A percentile compares a stretch with the other conserved stretches of the same genome.
phyloP scores from a whole-genome alignment of 2,329 filamentous ascomycete genomes.

The Fusarium metavorans region DNA sequence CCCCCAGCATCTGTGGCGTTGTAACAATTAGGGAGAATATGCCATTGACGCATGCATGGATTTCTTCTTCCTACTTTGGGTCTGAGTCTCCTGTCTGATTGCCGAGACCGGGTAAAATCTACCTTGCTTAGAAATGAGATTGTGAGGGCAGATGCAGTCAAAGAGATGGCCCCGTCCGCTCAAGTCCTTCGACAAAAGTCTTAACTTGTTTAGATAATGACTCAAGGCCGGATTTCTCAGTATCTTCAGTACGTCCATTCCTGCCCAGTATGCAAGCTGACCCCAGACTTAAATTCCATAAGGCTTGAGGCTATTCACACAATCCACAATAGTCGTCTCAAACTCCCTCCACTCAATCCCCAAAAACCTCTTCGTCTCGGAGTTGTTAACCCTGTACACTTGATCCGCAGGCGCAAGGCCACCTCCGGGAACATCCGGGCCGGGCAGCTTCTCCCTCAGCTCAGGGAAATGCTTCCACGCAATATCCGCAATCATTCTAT shows the following conservation, averaged over 20 bases:
- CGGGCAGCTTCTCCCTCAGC: background rate
- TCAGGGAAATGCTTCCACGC: slow-evolving; percentile 25
- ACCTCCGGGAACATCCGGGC: background rate
- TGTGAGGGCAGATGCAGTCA: background rate
- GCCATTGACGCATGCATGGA: background rate
- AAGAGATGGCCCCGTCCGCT: background rate
- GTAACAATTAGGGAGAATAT: background rate
- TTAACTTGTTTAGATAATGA: background rate
- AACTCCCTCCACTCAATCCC: slow-evolving; percentile 6
- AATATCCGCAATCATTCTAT: slow-evolving; percentile 36
- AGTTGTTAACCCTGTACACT: slow-evolving; percentile 1
- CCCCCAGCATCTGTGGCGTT: background rate
- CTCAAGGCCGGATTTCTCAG: background rate
- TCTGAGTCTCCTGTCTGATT: background rate
- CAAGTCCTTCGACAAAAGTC: background rate
- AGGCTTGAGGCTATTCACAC: slow-evolving; percentile 2
- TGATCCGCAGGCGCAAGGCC: background rate
- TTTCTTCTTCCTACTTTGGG: background rate
- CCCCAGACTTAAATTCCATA: background rate
- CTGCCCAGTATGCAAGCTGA: background rate
- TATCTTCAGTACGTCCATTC: background rate
- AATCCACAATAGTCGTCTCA: background rate
- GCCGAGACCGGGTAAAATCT: background rate
- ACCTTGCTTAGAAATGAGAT: background rate
- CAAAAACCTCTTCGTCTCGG: background rate